Base-by-base conservation (phyloP, 2,329 filamentous ascomycete species). In the Penicillium sp. region DNA sequence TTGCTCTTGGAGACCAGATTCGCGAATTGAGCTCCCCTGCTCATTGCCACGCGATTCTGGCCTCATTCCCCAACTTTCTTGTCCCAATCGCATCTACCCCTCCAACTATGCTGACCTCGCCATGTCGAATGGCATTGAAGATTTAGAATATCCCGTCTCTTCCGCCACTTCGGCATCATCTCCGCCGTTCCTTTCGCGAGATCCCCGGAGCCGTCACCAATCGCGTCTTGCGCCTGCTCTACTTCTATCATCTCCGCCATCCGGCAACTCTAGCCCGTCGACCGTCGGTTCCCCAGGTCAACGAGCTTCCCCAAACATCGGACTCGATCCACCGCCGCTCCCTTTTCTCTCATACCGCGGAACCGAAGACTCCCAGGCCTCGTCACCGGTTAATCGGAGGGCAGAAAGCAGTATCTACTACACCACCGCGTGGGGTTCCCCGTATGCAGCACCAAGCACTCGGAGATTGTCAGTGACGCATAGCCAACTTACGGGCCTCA, bases 371-470 rank as follows among this genome's bases (percentile, higher is more conserved):
- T 74, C 73, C 14, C 62, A 67, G 32, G 66, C 69, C n/a, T 70
- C 74, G 32, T 77, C 76, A 16, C 71, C 74, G 34, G 71, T 74
- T 36, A 73, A 75, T 59, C 71, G 67, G 44, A 69, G 71, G 61
- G 75, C 76, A 43, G 79, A 80, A 59, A 80, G 78, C 55, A 79
- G 76, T 59, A 71, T 79, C 44, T 84, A 83, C 69, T 84, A 84
- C 68, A 94, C 91, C 44, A 88, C 91, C 46, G 92, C 88, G 71
- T 96, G 92, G 92, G 92, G 92, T 53, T 96, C 92, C 50, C 92
- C 92, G 21, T 96, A 96, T 75, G 87, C 89, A 52, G 82, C 87
- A 38, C 78, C 81, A 11, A 88, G 76, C 61, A 72, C 75, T 47
- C 71, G 75, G 47, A 68, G 70, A 61, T 62, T 75, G 22, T 75